Evolutionary conservation across 208 protist genomes (phyloP), one percentile per base, ranked within the genome.

Genomic region (Crithidia sp.): DNA sequence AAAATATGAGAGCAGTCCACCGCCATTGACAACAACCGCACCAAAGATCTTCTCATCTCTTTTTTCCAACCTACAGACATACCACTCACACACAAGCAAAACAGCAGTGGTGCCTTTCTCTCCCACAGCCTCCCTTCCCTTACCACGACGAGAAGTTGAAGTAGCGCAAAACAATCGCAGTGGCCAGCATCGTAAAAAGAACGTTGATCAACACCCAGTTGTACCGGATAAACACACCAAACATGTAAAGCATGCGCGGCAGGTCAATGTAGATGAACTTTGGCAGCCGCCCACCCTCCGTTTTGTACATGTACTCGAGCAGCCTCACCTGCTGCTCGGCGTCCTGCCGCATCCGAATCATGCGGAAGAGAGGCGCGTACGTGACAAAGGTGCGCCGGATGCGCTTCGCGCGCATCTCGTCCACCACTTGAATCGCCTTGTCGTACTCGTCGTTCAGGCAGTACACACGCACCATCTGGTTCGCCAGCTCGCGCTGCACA

Each of bases 381-480:
- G 93, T 92, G 69, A 95, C 90, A 71, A 95, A 97, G n/a, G 90
- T 95, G 41, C 93, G 87, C 0, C 93, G 90, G 56, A 97, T 92
- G 49, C 69, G 71, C 60, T 85, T 92, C 0, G 73, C 69, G 67
- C 74, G 79, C 93, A 97, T 95, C 73, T 95, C 90, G 16, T 83
- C 70, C 16, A 97, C 68, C 49, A 97, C 81, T n/a, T 79, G 84
- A 6, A 92, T 45, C 37, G 90, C 90, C 71, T 92, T 91, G 36
- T 92, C 88, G 47, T 84, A 89, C 53, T 91, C 85, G 47, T 87
- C 90, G 54, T 91, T 45, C 16, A 97, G 69, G 73, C 90, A 95
- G 71, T 97, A 88, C 7, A 81, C 81, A 9, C 93, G 90, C 13
- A 95, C 74, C 90, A 97, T 97, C 71, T 97, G 93, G 57, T 97